phyloP scores from a whole-genome alignment of 2,329 filamentous ascomycete genomes.

The Colletotrichum aenigma region DNA sequence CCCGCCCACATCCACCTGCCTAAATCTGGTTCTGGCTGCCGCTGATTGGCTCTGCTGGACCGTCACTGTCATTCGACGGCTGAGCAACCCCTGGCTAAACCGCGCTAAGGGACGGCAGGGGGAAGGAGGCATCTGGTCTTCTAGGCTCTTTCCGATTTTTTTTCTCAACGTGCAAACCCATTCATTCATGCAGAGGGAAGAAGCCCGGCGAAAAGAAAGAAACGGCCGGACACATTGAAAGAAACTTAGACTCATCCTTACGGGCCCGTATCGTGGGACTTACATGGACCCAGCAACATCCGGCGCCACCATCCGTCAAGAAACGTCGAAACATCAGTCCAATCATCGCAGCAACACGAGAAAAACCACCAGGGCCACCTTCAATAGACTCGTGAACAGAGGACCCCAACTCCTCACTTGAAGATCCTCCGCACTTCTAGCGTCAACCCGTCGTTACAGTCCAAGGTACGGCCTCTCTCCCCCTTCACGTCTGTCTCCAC shows the following conservation, averaged over 20 bases:
- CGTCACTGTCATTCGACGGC: neutral
- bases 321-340: neutral
- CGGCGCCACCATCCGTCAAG: neutral
- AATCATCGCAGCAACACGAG: neutral
- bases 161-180: neutral
- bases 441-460: neutral
- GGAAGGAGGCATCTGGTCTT: neutral
- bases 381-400: neutral
- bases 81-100: slow-evolving; percentile 15
- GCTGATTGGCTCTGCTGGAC: neutral
- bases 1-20: neutral
- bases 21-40: neutral
- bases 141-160: neutral
- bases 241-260: neutral
- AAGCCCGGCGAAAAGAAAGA: neutral
- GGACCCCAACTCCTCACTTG: neutral
- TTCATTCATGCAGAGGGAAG: neutral
- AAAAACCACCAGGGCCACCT: neutral
- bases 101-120: slow-evolving; percentile 2
- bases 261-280: neutral
- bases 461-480: neutral
- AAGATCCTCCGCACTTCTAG: neutral
- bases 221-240: neutral
- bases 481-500: neutral
- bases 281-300: neutral